Conservation (phyloP, 1,284 basidiomycete genomes). For the Porogramme epimiltina region DNA sequence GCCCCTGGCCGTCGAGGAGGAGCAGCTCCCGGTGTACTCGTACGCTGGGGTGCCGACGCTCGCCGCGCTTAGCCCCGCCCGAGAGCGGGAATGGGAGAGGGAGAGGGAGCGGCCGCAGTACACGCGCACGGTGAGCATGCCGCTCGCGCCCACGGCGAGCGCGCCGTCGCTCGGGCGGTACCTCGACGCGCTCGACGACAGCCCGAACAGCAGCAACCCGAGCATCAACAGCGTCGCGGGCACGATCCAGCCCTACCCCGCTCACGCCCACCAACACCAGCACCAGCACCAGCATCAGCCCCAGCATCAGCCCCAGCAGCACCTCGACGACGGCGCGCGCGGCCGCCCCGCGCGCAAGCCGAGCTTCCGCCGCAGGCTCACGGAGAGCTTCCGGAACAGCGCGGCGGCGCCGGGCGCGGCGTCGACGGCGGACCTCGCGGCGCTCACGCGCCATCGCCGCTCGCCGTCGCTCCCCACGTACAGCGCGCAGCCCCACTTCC, state of each 20-base stretch:
- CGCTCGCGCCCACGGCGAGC: conserved; percentile 34
- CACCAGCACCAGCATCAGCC: conserved; percentile 21
- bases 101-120: conserved; percentile 16
- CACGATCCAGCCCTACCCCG: too few relatives aligned
- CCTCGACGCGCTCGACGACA: conserved; percentile 29
- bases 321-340: conserved; percentile 33
- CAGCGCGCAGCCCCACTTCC: conserved; percentile 9
- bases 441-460: conserved; percentile 25
- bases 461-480: conserved; percentile 31
- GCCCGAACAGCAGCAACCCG: conserved; percentile 21
- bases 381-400: conserved; percentile 41
- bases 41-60: conserved; percentile 9
- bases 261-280: conserved; percentile 21
- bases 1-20: conserved; percentile 12
- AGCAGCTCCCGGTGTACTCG: conserved; percentile 6
- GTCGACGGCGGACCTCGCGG: too few relatives aligned
- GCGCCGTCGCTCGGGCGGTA: conserved; percentile 36
- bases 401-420: too few relatives aligned
- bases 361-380: conserved; percentile 47
- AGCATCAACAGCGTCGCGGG: conserved; percentile 20
- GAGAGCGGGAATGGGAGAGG: neutral
- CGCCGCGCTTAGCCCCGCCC: conserved; percentile 9
- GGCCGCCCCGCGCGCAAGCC: conserved; percentile 46
- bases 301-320: conserved; percentile 17
- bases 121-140: conserved; percentile 47